Evolutionary conservation across 352 stramenopile genomes (phyloP).

Genomic region (Globisporangium megalacanthum): DNA sequence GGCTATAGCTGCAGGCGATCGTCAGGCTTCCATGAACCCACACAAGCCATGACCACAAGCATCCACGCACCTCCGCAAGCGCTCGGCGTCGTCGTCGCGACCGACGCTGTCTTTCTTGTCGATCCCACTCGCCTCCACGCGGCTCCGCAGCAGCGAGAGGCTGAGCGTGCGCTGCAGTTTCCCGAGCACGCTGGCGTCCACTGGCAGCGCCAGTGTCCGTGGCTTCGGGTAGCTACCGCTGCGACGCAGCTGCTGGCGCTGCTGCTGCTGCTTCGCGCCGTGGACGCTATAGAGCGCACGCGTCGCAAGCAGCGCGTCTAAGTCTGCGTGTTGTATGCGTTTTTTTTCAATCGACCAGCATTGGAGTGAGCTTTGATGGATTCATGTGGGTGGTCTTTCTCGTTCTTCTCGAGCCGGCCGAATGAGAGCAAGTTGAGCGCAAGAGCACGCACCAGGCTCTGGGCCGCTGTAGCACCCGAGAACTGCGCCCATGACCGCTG

Average conservation of each 20-base stretch:
- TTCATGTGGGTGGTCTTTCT: neutral
- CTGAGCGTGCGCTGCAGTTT: constrained; percentile 56
- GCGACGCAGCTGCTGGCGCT: neutral
- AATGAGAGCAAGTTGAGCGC: too few species aligned
- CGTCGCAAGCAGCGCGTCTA: constrained; percentile 11
- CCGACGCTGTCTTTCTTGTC: neutral
- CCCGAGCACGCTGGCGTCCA: constrained; percentile 34
- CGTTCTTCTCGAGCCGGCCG: neutral
- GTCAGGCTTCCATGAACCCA: neutral
- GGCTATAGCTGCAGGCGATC: constrained; percentile 25
- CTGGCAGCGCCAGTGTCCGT: too few species aligned
- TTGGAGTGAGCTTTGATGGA: neutral
- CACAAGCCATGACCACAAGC: neutral
- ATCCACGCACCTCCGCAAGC: constrained; percentile 6
- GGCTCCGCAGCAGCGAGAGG: constrained; percentile 18
- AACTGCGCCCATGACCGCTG: constrained; percentile 39
- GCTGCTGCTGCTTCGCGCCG: constrained; percentile 8
- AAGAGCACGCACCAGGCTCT: constrained; percentile 10
- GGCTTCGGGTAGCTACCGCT: neutral
- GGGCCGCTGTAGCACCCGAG: constrained; percentile 39
- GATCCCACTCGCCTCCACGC: constrained; percentile 4
- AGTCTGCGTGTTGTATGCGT: constrained; percentile 6
- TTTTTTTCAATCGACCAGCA: neutral
- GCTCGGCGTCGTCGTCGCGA: constrained; percentile 6
- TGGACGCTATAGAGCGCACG: constrained; percentile 5